Conservation (phyloP, 2,329 filamentous ascomycete species). For the Aspergillus aculeatus region DNA sequence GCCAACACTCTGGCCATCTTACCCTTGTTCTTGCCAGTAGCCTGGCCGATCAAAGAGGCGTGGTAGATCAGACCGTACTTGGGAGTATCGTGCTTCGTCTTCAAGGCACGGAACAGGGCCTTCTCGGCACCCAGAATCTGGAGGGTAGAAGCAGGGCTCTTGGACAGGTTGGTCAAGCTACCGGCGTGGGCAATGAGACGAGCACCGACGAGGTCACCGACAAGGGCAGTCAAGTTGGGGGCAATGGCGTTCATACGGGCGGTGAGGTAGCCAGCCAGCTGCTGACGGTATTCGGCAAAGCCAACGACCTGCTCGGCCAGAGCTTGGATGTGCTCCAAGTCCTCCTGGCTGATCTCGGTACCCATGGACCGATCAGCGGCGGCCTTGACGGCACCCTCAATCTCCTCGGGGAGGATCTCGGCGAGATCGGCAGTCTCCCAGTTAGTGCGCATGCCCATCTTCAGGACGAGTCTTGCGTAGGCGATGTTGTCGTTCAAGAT, state of each 20-base stretch:
- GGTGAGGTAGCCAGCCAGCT: conserved; percentile 84
- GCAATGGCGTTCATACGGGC: conserved; percentile 96
- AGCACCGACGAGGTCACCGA: conserved; percentile 91
- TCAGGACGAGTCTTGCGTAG: conserved; percentile 83
- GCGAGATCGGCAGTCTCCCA: conserved; percentile 74
- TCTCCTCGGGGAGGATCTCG: conserved; percentile 91
- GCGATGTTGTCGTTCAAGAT: conserved; percentile 97
- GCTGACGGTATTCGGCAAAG: conserved; percentile 85
- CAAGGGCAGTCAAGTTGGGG: conserved; percentile 88
- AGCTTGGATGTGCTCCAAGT: conserved; percentile 87
- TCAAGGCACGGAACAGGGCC: conserved; percentile 94
- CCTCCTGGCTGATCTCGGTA: conserved; percentile 90
- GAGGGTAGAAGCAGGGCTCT: conserved; percentile 91
- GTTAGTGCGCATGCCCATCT: conserved; percentile 85
- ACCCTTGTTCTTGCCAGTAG: conserved; percentile 97
- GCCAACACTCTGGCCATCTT: conserved; percentile 97
- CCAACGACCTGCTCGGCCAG: conserved; percentile 90
- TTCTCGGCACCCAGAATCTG: conserved; percentile 99
- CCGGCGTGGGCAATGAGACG: conserved; percentile 92
- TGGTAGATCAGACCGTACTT: conserved; percentile 97
- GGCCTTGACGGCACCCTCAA: conserved; percentile 85
- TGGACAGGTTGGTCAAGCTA: conserved; percentile 90
- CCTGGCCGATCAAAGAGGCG: conserved; percentile 90
- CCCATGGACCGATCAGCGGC: conserved; percentile 98
- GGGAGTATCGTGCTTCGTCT: conserved; percentile 98